Percentiles rank a stretch among this genome's conserved stretches.
phyloP scores from a whole-genome alignment of 2,329 filamentous ascomycete genomes.

The Sordariomycetes sp. region DNA sequence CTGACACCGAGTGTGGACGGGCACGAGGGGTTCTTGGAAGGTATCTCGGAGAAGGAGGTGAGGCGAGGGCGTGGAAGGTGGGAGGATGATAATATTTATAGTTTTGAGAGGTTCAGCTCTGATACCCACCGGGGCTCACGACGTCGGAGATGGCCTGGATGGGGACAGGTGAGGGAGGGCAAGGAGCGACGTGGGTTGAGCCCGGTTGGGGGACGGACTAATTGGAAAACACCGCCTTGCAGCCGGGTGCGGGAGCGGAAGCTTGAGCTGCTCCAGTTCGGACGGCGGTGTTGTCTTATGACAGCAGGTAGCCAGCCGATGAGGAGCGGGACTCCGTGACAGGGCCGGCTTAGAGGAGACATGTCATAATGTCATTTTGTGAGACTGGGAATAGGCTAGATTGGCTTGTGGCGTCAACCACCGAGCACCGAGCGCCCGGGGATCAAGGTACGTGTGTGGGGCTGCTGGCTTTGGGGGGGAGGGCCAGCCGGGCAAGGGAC shows the following conservation, averaged over 20 bases:
- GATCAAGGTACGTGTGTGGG: neutral
- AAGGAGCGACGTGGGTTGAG: neutral
- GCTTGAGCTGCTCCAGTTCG: neutral
- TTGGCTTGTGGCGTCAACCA: conserved; percentile 4
- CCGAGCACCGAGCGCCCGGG: neutral
- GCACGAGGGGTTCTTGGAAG: neutral
- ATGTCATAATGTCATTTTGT: conserved; percentile 4
- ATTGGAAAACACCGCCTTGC: neutral
- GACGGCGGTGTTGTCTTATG: neutral
- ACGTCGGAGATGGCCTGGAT: neutral
- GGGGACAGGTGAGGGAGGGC: neutral
- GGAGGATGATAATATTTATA: neutral
- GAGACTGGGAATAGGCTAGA: conserved; percentile 1
- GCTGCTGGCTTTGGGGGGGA: neutral
- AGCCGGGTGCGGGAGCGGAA: neutral
- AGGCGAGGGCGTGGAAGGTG: neutral
- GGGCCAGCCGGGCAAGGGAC: neutral
- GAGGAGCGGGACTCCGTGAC: conserved; percentile 1
- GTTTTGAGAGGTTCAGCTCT: neutral
- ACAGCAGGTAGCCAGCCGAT: conserved; percentile 1
- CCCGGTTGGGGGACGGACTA: neutral
- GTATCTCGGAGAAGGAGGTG: neutral
- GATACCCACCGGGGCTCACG: neutral
- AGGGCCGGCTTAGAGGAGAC: conserved; percentile 2
- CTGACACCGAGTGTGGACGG: neutral